Conservation (phyloP, 202 grass and related monocot genomes). For the Saccharum hybrid region DNA sequence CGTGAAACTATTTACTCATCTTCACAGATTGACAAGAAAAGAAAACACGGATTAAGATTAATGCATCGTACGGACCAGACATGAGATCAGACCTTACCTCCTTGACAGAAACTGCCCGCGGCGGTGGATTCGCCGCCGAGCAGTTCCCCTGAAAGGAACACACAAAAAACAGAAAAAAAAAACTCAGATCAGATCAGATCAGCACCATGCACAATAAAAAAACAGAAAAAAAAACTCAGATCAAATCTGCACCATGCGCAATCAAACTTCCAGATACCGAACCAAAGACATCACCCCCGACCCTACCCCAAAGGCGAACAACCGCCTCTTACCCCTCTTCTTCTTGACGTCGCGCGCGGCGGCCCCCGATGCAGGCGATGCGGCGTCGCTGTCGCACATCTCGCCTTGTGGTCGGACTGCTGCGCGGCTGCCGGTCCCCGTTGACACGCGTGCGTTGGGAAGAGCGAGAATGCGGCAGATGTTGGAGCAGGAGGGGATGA, state of each 20-base stretch:
- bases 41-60: too few relatives aligned
- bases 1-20: too few relatives aligned
- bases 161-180: neutral
- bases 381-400: conserved; percentile 51
- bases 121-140: conserved; percentile 82
- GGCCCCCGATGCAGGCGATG: conserved; percentile 34
- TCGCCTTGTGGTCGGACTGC: neutral
- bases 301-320: neutral
- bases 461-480: too few relatives aligned
- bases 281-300: conserved; percentile 27
- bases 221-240: too few relatives aligned
- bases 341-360: conserved; percentile 71
- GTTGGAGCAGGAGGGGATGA: too few relatives aligned
- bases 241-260: neutral
- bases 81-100: conserved; percentile 75
- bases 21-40: too few relatives aligned
- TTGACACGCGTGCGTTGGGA: too few relatives aligned
- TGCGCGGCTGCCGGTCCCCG: too few relatives aligned
- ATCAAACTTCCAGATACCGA: conserved; percentile 25
- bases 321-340: conserved; percentile 57
- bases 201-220: too few relatives aligned
- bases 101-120: conserved; percentile 97
- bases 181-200: conserved; percentile 35
- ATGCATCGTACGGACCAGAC: too few relatives aligned
- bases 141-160: conserved; percentile 56